Conservation (phyloP, 805 yeast genomes). For the Wickerhamiella sergipiensis region DNA sequence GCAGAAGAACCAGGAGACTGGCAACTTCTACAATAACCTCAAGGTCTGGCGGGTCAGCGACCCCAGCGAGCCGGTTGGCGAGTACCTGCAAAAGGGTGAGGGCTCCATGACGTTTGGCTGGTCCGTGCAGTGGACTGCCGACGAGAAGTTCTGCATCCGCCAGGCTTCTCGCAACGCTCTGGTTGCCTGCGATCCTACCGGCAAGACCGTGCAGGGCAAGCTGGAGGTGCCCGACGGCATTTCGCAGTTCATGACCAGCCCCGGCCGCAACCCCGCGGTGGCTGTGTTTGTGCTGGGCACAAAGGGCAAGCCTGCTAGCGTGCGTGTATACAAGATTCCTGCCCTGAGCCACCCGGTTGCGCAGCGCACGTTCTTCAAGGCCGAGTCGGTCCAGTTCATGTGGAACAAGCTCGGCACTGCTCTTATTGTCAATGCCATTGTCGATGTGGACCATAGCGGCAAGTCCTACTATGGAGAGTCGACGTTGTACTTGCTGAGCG, state of each 20-base stretch:
- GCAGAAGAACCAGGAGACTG: conserved; percentile 49
- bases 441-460: conserved; percentile 90
- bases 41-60: conserved; percentile 50
- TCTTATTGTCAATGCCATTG: conserved; percentile 78
- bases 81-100: conserved; percentile 69
- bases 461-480: conserved; percentile 96
- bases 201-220: conserved; percentile 40
- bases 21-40: conserved; percentile 68
- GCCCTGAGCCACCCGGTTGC: conserved; percentile 66
- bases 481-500: conserved; percentile 76
- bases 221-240: conserved; percentile 39
- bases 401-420: conserved; percentile 97
- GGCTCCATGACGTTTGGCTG: conserved; percentile 43
- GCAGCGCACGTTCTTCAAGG: conserved; percentile 83
- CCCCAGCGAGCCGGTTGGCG: conserved; percentile 29
- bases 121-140: conserved; percentile 76
- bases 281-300: conserved; percentile 85
- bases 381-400: conserved; percentile 79
- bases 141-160: conserved; percentile 60
- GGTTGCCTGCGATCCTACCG: conserved; percentile 45
- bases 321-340: conserved; percentile 71
- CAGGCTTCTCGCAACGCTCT: conserved; percentile 38
- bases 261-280: conserved; percentile 79
- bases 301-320: conserved; percentile 78
- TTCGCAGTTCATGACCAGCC: conserved; percentile 56